Evolutionary conservation across 2,329 filamentous ascomycete species (phyloP).

Genomic region (Colletotrichum lini): DNA sequence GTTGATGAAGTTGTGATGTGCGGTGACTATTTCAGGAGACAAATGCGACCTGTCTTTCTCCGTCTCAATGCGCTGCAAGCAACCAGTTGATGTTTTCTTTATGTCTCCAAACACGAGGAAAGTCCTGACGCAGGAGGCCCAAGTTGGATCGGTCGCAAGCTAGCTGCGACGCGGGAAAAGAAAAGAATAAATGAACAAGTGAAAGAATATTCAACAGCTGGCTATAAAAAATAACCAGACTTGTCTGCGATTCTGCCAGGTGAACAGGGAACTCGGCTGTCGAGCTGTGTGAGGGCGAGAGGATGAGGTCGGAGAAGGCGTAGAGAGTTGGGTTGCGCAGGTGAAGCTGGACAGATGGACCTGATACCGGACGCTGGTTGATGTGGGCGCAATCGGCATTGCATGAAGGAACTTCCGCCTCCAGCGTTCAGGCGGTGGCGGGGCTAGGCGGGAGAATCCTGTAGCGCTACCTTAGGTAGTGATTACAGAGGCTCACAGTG

Average conservation of each 20-base stretch:
- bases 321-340: constrained; percentile 29
- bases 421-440: constrained; percentile 31
- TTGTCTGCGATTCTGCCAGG: constrained; percentile 41
- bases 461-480: constrained; percentile 6
- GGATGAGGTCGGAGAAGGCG: constrained; percentile 20
- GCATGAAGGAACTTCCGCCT: constrained; percentile 37
- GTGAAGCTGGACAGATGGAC: constrained; percentile 38
- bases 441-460: constrained; percentile 26
- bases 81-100: constrained; percentile 3
- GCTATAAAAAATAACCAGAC: constrained; percentile 14
- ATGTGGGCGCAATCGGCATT: constrained; percentile 41
- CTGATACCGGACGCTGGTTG: constrained; percentile 18
- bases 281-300: constrained; percentile 43
- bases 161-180: constrained; percentile 34
- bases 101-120: constrained; percentile 34
- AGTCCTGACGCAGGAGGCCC: constrained; percentile 35
- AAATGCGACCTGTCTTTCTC: constrained; percentile 2
- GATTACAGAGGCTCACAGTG: constrained; percentile 27
- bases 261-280: constrained; percentile 44
- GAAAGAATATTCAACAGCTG: constrained; percentile 40
- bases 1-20: constrained; percentile 13
- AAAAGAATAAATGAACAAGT: constrained; percentile 38
- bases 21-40: constrained; percentile 7
- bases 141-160: constrained; percentile 36
- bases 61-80: constrained; percentile 20